A percentile compares a stretch with the other conserved stretches of the same genome.
Conservation (phyloP, 768 basidiomycete species). For the Tricholoma furcatifolium region DNA sequence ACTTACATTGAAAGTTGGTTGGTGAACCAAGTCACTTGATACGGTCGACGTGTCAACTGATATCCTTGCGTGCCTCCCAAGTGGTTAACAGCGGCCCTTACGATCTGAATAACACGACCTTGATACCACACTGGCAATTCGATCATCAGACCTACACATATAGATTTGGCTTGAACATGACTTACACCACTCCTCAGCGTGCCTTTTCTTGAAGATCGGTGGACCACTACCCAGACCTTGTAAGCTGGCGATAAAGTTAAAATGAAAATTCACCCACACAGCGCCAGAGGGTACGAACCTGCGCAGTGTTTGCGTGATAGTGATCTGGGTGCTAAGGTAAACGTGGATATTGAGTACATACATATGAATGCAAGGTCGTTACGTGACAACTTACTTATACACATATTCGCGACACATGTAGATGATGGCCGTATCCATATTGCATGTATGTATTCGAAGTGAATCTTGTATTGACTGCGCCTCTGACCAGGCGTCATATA, state of each 20-base stretch:
- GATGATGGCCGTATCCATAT: constrained; percentile 63
- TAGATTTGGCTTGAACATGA: constrained; percentile 13
- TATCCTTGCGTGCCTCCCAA: constrained; percentile 50
- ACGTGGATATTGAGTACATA: not conserved
- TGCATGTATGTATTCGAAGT: constrained; percentile 67
- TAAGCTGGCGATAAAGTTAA: constrained; percentile 28
- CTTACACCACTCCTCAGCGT: constrained; percentile 81
- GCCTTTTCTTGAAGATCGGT: constrained; percentile 65
- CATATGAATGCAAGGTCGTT: not conserved
- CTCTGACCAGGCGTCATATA: constrained; percentile 65
- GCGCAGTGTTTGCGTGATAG: constrained; percentile 60
- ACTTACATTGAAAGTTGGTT: constrained; percentile 64
- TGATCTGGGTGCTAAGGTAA: constrained; percentile 56
- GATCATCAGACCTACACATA: not conserved
- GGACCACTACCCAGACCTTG: constrained; percentile 48
- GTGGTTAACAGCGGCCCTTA: constrained; percentile 52
- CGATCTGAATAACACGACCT: constrained; percentile 60
- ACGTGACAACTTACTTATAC: constrained; percentile 56
- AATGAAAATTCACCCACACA: constrained; percentile 17
- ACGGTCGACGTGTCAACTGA: constrained; percentile 65
- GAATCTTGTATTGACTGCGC: constrained; percentile 65
- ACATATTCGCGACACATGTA: constrained; percentile 71
- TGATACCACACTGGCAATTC: constrained; percentile 60
- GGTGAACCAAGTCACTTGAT: constrained; percentile 69
- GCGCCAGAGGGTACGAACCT: constrained; percentile 44